phyloP scores from a whole-genome alignment of 2,329 filamentous ascomycete species.

The Aspergillus persii region DNA sequence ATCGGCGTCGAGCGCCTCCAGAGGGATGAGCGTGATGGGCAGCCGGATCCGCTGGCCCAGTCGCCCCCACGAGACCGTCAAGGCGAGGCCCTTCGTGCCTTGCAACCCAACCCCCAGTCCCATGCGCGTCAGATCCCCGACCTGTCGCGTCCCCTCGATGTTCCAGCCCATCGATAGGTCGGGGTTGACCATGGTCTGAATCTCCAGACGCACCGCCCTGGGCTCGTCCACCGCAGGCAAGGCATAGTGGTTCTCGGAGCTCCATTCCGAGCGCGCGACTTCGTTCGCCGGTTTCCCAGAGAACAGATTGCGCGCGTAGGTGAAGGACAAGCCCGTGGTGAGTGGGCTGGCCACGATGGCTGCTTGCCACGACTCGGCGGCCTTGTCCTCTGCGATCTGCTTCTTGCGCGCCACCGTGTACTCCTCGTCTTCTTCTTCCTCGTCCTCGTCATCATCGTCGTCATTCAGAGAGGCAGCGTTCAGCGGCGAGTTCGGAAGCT shows the following conservation, averaged over 20 bases:
- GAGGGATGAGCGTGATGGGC: constrained; percentile 38
- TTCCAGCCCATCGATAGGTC: constrained; percentile 34
- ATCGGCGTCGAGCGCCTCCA: constrained; percentile 33
- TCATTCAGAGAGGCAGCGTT: constrained; percentile 12
- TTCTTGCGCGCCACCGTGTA: constrained; percentile 15
- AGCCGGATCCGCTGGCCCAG: constrained; percentile 41
- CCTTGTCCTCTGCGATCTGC: constrained; percentile 19
- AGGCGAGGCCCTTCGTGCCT: constrained; percentile 32
- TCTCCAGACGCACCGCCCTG: constrained; percentile 35
- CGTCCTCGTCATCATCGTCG: constrained; percentile 26
- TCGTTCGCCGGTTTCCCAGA: constrained; percentile 32
- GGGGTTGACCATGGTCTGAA: constrained; percentile 26
- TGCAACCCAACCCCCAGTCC: constrained; percentile 41
- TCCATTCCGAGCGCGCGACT: constrained; percentile 40
- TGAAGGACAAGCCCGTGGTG: constrained; percentile 29
- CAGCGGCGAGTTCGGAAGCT: constrained; percentile 21
- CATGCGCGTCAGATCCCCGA: constrained; percentile 39
- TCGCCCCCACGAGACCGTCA: constrained; percentile 41
- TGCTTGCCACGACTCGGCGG: constrained; percentile 35
- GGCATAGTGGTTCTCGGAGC: constrained; percentile 38
- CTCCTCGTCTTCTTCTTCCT: constrained; percentile 19
- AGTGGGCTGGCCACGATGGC: constrained; percentile 29
- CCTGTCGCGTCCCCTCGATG: constrained; percentile 35
- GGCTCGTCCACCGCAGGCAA: constrained; percentile 26
- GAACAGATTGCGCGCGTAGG: constrained; percentile 40